Conservation (phyloP, 2,329 filamentous ascomycete genomes). For the Cladosporium sp. region DNA sequence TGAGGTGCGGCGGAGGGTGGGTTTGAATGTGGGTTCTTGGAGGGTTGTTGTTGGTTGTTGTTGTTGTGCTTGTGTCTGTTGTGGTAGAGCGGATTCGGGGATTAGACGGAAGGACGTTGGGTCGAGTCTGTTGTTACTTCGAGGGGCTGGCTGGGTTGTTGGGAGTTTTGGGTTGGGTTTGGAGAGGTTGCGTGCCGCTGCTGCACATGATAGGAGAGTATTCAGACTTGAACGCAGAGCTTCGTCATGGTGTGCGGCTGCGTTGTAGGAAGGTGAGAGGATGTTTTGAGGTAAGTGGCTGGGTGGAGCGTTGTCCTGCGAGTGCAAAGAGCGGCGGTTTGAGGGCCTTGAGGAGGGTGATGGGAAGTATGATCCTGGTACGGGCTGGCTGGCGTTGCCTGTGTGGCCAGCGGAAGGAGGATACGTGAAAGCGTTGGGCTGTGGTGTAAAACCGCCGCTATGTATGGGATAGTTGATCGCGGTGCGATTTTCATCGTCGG, state of each 20-base stretch:
- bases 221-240: conserved; percentile 90
- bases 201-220: conserved; percentile 89
- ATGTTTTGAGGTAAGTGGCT: conserved; percentile 60
- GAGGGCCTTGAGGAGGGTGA: conserved; percentile 17
- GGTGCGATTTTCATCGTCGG: conserved; percentile 73
- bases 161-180: conserved; percentile 51
- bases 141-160: conserved; percentile 28
- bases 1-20: conserved; percentile 32
- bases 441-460: conserved; percentile 67
- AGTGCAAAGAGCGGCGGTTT: conserved; percentile 14
- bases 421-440: conserved; percentile 89
- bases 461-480: conserved; percentile 64
- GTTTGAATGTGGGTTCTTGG: conserved; percentile 32
- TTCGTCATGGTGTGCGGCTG: conserved; percentile 74
- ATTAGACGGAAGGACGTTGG: conserved; percentile 55
- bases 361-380: conserved; percentile 42
- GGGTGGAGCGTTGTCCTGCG: conserved; percentile 18
- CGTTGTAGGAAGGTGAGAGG: conserved; percentile 69
- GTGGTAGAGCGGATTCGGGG: conserved; percentile 51
- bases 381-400: conserved; percentile 48
- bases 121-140: conserved; percentile 38
- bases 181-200: conserved; percentile 71
- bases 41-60: conserved; percentile 15
- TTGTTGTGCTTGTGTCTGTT: conserved; percentile 23
- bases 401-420: conserved; percentile 56